Evolutionary conservation across 1,139 yeast species (phyloP).

Genomic region (Pichia sp.): DNA sequence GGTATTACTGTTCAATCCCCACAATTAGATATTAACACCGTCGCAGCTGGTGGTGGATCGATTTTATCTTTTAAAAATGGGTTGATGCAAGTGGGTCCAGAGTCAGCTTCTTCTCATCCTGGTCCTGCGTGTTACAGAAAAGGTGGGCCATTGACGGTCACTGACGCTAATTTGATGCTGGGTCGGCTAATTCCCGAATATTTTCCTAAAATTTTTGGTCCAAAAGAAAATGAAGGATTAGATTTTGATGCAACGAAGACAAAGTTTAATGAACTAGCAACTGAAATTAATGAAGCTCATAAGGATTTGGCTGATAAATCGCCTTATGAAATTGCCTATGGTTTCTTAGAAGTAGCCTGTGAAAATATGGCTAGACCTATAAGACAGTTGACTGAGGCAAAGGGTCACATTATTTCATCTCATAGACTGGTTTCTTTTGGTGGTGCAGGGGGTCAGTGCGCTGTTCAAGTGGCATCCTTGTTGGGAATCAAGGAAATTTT

Average conservation of each 20-base stretch:
- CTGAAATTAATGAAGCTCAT: conserved; percentile 33
- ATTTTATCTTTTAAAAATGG: conserved; percentile 46
- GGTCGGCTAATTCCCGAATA: conserved; percentile 47
- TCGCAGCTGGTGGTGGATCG: conserved; percentile 59
- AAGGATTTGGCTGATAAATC: conserved; percentile 24
- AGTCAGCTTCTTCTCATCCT: conserved; percentile 54
- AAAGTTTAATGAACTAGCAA: conserved; percentile 35
- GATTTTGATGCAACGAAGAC: conserved; percentile 33
- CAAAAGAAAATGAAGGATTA: conserved; percentile 43
- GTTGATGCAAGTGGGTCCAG: conserved; percentile 50
- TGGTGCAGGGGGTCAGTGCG: conserved; percentile 54
- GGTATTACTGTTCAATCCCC: conserved; percentile 51
- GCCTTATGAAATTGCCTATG: conserved; percentile 42
- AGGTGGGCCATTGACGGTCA: conserved; percentile 50
- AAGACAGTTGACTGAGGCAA: conserved; percentile 46
- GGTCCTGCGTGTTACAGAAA: conserved; percentile 56
- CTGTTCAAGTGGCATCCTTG: conserved; percentile 41
- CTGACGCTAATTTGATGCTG: conserved; percentile 49
- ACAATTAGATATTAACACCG: conserved; percentile 49
- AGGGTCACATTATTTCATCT: conserved; percentile 36
- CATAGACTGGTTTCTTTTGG: conserved; percentile 49
- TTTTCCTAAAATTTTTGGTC: conserved; percentile 52
- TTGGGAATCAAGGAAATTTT: conserved; percentile 38
- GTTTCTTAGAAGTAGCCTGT: conserved; percentile 46
- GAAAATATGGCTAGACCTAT: conserved; percentile 52